A percentile compares a stretch with the other conserved stretches of the same genome.
These are phyloP conservation scores for Heritiera fomes DNA, from an alignment of 345 rosid species.

Conservation along the genomic window DNA sequence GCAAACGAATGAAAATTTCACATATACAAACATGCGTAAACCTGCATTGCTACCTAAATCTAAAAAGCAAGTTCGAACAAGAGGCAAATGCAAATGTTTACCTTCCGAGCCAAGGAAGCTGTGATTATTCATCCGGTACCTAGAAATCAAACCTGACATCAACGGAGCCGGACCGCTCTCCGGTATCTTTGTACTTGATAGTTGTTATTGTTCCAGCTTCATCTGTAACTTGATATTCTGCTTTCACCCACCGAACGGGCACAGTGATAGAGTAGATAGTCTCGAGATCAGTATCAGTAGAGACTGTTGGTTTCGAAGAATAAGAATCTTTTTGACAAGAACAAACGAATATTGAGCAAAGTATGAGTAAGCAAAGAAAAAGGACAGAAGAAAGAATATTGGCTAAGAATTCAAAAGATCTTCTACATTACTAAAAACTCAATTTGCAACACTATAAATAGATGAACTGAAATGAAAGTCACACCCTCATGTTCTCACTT, in stretches of 20 bases:
- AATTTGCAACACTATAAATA: too few species aligned
- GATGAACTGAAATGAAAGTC: too few species aligned
- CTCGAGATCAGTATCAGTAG: slow-evolving; percentile 78
- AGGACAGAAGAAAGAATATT: too few species aligned
- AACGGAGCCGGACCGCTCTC: slow-evolving; percentile 67
- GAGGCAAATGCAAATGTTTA: slow-evolving; percentile 10
- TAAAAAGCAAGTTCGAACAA: background rate
- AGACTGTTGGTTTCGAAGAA: too few species aligned
- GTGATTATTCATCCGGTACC: slow-evolving; percentile 58
- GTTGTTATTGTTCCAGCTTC: slow-evolving; percentile 66
- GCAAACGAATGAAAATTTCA: slow-evolving; percentile 15
- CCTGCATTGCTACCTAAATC: slow-evolving; percentile 25
- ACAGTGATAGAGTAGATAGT: slow-evolving; percentile 89
- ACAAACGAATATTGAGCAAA: too few species aligned
- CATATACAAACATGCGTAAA: slow-evolving; percentile 44
- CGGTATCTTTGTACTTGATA: slow-evolving; percentile 66
- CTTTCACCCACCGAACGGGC: slow-evolving; percentile 84
- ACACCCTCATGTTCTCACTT: too few species aligned
- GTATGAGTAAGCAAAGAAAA: too few species aligned
- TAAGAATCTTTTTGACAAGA: too few species aligned
- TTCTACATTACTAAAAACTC: too few species aligned
- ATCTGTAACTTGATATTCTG: slow-evolving; percentile 67
- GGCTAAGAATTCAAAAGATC: too few species aligned
- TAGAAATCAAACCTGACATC: slow-evolving; percentile 90
- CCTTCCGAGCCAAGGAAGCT: slow-evolving; percentile 21